Percentiles rank a stretch among this genome's conserved stretches.
These are phyloP conservation scores for Talaromyces amestolkiae DNA, from an alignment of 2,329 filamentous ascomycete genomes.

Conservation along the genomic window DNA sequence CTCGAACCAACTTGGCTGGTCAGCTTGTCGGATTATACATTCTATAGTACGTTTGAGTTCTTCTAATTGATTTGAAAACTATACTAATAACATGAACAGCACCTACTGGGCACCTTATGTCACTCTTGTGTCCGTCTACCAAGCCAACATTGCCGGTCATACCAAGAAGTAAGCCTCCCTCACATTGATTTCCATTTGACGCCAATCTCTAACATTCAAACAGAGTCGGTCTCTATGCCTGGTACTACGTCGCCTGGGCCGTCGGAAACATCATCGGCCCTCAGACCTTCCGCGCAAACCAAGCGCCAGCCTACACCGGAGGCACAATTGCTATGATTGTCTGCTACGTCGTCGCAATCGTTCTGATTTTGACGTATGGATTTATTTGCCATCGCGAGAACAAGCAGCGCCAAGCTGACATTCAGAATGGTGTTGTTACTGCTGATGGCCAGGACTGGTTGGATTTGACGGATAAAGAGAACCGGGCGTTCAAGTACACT, in stretches of 20 bases:
- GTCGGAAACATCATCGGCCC: constrained; percentile 13
- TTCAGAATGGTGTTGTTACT: constrained; percentile 11
- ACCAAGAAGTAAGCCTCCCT: constrained; percentile 9
- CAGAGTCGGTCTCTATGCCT: constrained; percentile 12
- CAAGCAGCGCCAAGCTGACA: constrained; percentile 1
- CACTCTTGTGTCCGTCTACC: constrained; percentile 12
- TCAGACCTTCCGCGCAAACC: constrained; percentile 11
- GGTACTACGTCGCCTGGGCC: constrained; percentile 13
- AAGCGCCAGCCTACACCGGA: constrained; percentile 10
- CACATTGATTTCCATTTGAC: too few species aligned
- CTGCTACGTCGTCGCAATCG: constrained; percentile 11
- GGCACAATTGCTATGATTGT: constrained; percentile 13
- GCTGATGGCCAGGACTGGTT: constrained; percentile 11
- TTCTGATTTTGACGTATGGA: neutral
- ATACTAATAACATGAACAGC: too few species aligned
- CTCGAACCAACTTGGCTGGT: too few species aligned
- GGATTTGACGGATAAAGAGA: too few species aligned
- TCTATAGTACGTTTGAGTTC: too few species aligned
- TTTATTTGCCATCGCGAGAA: constrained; percentile 7
- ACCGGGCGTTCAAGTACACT: too few species aligned
- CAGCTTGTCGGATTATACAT: too few species aligned
- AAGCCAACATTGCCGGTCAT: constrained; percentile 7
- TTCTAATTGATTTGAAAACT: too few species aligned
- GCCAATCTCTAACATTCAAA: neutral
- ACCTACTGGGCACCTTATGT: constrained; percentile 7